These are phyloP conservation scores for Austroboletus olivaceoglutinosus DNA, from an alignment of 1,284 basidiomycete genomes.

Conservation along the genomic window DNA sequence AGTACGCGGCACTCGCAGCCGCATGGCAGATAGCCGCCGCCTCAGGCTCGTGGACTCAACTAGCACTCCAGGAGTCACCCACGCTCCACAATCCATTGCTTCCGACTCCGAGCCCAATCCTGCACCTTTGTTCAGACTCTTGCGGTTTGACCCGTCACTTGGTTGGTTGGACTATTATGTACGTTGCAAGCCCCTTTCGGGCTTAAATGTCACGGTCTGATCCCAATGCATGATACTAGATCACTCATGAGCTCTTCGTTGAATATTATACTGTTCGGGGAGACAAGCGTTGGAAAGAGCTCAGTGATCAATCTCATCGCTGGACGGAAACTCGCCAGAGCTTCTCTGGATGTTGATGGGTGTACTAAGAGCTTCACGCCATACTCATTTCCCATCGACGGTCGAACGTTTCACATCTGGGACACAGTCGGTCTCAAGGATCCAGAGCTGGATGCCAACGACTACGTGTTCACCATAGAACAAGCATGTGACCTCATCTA, in stretches of 20 bases:
- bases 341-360: constrained; percentile 25
- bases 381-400: constrained; percentile 20
- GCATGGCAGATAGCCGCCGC: no score
- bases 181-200: no score
- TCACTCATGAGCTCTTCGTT: constrained; percentile 10
- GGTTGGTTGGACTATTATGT: no score
- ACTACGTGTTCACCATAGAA: constrained; percentile 33
- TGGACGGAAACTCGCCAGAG: constrained; percentile 22
- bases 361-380: constrained; percentile 30
- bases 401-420: constrained; percentile 30
- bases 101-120: no score
- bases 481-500: constrained; percentile 36
- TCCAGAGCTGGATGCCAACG: constrained; percentile 26
- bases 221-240: no score
- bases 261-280: constrained; percentile 34
- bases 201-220: no score
- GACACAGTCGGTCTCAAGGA: constrained; percentile 43
- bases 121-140: no score
- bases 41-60: no score
- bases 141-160: no score
- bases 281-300: constrained; percentile 33
- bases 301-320: constrained; percentile 35
- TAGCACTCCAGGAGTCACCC: no score
- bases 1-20: no score
- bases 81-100: no score